These are phyloP conservation scores for Lasiosphaeria hispida DNA, from an alignment of 495 filamentous ascomycete genomes.

Conservation along the genomic window DNA sequence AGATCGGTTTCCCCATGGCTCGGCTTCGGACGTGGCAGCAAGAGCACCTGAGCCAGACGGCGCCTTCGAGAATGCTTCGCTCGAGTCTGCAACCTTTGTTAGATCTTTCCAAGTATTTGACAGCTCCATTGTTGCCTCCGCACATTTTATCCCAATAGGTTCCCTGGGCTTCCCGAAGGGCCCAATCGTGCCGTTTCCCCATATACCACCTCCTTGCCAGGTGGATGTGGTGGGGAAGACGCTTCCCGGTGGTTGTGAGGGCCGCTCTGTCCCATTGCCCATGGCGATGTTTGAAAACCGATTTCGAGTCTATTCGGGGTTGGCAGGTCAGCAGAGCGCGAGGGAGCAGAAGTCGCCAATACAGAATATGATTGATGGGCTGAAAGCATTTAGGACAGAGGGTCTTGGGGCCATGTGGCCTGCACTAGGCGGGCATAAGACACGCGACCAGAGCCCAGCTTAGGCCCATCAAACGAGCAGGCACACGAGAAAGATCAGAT, in stretches of 20 bases:
- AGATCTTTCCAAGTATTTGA: constrained; percentile 11
- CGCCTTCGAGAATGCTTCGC: constrained; percentile 34
- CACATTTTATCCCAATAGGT: constrained; percentile 45
- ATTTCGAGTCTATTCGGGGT: constrained; percentile 32
- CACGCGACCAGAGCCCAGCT: constrained; percentile 15
- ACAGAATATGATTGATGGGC: too few species aligned
- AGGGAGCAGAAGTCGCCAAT: background rate
- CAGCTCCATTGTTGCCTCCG: constrained; percentile 9
- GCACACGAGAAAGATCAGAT: background rate
- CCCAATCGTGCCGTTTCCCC: constrained; percentile 55
- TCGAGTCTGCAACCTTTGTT: constrained; percentile 31
- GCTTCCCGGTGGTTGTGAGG: constrained; percentile 33
- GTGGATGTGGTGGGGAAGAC: constrained; percentile 48
- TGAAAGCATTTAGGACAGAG: constrained; percentile 1
- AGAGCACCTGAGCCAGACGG: constrained; percentile 62
- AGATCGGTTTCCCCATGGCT: constrained; percentile 47
- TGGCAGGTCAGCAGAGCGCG: constrained; percentile 16
- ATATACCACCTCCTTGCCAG: constrained; percentile 62
- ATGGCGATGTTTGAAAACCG: constrained; percentile 37
- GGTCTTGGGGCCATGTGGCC: constrained; percentile 15
- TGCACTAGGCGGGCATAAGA: constrained; percentile 12
- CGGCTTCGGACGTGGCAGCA: constrained; percentile 62
- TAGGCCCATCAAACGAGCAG: too few species aligned
- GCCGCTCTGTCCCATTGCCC: constrained; percentile 36
- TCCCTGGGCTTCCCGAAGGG: constrained; percentile 42